Percentiles rank a stretch among this genome's conserved stretches.
Evolutionary conservation across 2,329 filamentous ascomycete species (phyloP).

Genomic region (Calonectria pteridis): DNA sequence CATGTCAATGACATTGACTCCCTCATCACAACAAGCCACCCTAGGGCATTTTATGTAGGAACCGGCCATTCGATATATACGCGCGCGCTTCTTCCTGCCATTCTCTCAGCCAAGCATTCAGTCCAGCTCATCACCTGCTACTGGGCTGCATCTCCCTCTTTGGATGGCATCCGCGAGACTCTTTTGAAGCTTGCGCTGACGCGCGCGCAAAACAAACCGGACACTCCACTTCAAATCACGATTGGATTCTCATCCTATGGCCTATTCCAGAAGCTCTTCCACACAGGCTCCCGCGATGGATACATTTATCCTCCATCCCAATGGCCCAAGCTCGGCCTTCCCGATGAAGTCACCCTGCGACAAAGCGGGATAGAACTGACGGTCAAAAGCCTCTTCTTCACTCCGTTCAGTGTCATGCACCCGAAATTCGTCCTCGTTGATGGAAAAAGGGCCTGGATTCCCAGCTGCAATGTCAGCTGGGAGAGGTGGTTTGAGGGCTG

Average conservation of each 20-base stretch:
- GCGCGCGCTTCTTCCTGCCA: slow-evolving; percentile 69
- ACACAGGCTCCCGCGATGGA: slow-evolving; percentile 73
- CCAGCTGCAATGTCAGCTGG: slow-evolving; percentile 89
- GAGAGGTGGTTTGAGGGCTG: slow-evolving; percentile 89
- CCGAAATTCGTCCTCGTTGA: slow-evolving; percentile 86
- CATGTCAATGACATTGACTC: slow-evolving; percentile 56
- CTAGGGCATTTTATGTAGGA: slow-evolving; percentile 65
- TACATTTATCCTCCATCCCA: slow-evolving; percentile 69
- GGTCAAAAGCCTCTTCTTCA: slow-evolving; percentile 83
- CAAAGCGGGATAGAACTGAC: slow-evolving; percentile 73
- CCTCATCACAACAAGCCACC: slow-evolving; percentile 63
- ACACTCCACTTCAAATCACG: slow-evolving; percentile 66
- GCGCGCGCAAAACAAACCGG: slow-evolving; percentile 42
- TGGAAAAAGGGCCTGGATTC: slow-evolving; percentile 73
- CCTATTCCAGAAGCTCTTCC: slow-evolving; percentile 79
- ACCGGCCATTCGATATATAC: slow-evolving; percentile 70
- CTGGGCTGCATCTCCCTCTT: slow-evolving; percentile 77
- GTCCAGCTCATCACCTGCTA: slow-evolving; percentile 86
- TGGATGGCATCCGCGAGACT: slow-evolving; percentile 67
- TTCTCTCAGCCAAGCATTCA: slow-evolving; percentile 71
- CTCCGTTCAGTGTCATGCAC: slow-evolving; percentile 89
- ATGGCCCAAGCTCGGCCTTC: slow-evolving; percentile 77
- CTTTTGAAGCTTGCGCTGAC: slow-evolving; percentile 70
- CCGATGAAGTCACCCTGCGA: slow-evolving; percentile 62
- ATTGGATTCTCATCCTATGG: slow-evolving; percentile 84